A percentile compares a stretch with the other conserved stretches of the same genome.
These are phyloP conservation scores for Candida sakaeoensis DNA, from an alignment of 805 yeast species.

Conservation along the genomic window DNA sequence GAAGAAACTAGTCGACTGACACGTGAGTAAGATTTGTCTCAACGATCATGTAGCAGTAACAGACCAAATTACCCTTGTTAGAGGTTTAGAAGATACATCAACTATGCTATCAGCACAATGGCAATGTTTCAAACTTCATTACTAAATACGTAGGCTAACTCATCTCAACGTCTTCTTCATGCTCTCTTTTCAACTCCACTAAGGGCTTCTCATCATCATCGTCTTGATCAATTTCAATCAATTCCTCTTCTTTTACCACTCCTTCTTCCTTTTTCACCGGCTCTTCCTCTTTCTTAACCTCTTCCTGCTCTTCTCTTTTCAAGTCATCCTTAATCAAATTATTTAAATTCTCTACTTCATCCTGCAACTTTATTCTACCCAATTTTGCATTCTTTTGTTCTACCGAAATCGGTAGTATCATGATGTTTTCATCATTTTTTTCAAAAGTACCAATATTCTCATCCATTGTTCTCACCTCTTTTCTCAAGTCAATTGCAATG, in stretches of 20 bases:
- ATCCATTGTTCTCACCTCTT: conserved; percentile 65
- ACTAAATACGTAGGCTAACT: no score
- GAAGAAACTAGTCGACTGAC: no score
- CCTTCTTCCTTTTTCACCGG: neutral
- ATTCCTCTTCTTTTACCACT: no score
- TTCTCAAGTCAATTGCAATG: conserved; percentile 57
- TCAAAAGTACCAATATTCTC: conserved; percentile 49
- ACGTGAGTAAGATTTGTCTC: no score
- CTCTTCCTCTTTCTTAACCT: conserved; percentile 2
- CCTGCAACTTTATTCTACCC: conserved; percentile 54
- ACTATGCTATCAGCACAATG: neutral
- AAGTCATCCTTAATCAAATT: conserved; percentile 12
- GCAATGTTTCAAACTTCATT: neutral
- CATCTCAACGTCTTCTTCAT: neutral
- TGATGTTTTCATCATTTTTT: conserved; percentile 40
- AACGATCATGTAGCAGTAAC: no score
- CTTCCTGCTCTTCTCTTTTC: conserved; percentile 6
- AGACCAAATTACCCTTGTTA: no score
- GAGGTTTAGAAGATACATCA: no score
- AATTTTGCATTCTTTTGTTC: conserved; percentile 69
- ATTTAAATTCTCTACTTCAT: conserved; percentile 33
- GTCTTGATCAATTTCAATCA: neutral
- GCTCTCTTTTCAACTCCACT: neutral
- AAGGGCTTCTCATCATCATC: neutral
- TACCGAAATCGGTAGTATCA: conserved; percentile 63